Conservation (phyloP, 2,329 filamentous ascomycete species). For the Hirsutella rhossiliensis region DNA sequence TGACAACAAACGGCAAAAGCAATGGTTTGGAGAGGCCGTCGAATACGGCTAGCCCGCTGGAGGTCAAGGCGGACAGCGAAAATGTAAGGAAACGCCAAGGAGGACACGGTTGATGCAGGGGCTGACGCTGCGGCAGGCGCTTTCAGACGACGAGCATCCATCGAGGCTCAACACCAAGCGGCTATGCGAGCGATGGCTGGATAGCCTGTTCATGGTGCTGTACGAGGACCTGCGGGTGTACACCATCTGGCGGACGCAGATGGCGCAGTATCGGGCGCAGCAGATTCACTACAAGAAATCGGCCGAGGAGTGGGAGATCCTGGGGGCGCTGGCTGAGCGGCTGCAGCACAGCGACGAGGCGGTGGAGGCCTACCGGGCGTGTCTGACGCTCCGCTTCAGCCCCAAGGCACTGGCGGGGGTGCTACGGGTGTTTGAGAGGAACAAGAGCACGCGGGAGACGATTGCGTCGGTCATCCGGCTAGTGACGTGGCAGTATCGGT, state of each 20-base stretch:
- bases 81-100: constrained; percentile 36
- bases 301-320: constrained; percentile 95
- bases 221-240: constrained; percentile 97
- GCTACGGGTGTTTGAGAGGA: constrained; percentile 64
- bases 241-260: constrained; percentile 98
- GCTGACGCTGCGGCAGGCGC: constrained; percentile 31
- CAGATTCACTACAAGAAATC: constrained; percentile 94
- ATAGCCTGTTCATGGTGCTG: constrained; percentile 97
- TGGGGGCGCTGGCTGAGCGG: constrained; percentile 83
- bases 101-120: too few species aligned
- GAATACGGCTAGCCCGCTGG: constrained; percentile 65
- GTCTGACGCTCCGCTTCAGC: constrained; percentile 78
- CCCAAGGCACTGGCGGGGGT: constrained; percentile 86
- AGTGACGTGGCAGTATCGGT: constrained; percentile 96
- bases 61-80: constrained; percentile 64
- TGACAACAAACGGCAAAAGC: constrained; percentile 24
- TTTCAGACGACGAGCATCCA: constrained; percentile 59
- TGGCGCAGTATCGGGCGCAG: constrained; percentile 89
- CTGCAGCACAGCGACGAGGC: constrained; percentile 88
- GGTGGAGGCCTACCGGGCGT: constrained; percentile 84
- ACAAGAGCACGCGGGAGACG: constrained; percentile 67
- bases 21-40: constrained; percentile 61
- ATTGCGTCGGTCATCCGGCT: constrained; percentile 79
- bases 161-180: constrained; percentile 95
- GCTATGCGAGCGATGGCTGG: constrained; percentile 92